Evolutionary conservation across 2,329 filamentous ascomycete species (phyloP).

Genomic region (Cercospora zeae-maydis): DNA sequence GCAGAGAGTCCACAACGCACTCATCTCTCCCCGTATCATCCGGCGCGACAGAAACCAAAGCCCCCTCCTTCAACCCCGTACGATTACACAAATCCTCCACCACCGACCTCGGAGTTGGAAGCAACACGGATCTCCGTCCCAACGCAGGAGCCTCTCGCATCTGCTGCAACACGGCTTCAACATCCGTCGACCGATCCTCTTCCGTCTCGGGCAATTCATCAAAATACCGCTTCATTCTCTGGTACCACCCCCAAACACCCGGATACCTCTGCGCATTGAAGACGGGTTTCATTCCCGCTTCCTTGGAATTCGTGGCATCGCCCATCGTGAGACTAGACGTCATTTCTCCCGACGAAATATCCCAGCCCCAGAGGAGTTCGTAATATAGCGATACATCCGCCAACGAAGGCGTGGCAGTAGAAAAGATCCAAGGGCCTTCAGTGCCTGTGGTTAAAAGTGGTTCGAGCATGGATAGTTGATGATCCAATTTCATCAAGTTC

Average conservation of each 20-base stretch:
- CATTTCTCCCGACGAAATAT: constrained; percentile 38
- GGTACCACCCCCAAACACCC: constrained; percentile 38
- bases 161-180: constrained; percentile 28
- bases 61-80: constrained; percentile 34
- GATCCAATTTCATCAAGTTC: constrained; percentile 39
- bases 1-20: constrained; percentile 11
- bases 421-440: constrained; percentile 37
- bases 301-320: constrained; percentile 31
- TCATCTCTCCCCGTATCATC: constrained; percentile 42
- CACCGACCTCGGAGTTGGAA: constrained; percentile 33
- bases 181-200: constrained; percentile 20
- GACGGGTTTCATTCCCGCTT: constrained; percentile 26
- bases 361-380: constrained; percentile 40
- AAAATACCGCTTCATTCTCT: constrained; percentile 35
- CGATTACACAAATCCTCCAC: constrained; percentile 32
- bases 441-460: constrained; percentile 30
- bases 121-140: constrained; percentile 26
- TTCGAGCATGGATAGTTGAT: constrained; percentile 40
- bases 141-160: constrained; percentile 28
- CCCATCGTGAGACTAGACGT: constrained; percentile 39
- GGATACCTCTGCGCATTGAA: constrained; percentile 41
- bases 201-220: constrained; percentile 32
- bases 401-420: constrained; percentile 35
- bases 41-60: constrained; percentile 36
- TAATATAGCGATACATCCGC: constrained; percentile 41